Base-by-base conservation (phyloP, 345 rosid species). In the Rhodamnia rubescens region DNA sequence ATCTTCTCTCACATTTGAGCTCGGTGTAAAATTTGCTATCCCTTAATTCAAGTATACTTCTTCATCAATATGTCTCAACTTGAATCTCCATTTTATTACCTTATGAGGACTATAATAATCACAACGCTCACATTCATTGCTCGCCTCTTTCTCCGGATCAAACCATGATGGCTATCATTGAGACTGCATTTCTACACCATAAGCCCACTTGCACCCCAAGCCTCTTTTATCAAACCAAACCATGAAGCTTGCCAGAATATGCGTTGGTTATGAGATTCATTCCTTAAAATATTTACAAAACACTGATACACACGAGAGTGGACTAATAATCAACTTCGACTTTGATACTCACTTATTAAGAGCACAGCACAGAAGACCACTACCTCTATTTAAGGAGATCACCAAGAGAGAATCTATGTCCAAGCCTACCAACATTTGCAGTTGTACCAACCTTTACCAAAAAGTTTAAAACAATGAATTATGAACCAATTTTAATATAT, bases 291-390 rank as follows among this genome's bases (percentile, higher is more conserved):
- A 32, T 69, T 69, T 24, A 69, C 7, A 69, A 69, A 64, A 4
- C 21, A 16, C 6, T 16, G 1, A 32, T 69, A 18, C 29, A 69
- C 40, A 14, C 0, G 1, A 4, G 11, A 32, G 44, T 8, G 24
- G 12, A 69, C 12, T 11, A 32, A 5, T 69, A 32, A 69, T 69
- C 24, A 8, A 32, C 12, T 16, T 64, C 0, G 6, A 32, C 2
- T 69, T 14, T 61, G 20, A 32, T 69, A 69, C 1, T 3, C 47
- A 4, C 4, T 64, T 32, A 6, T 32, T 32, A 3, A 32, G 24
- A 9, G 24, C 1, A 0, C 0, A 69, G 0, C 16, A 18, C 16
- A 18, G 6, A 32, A 69, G 24, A 18, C 0, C 0, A 1, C 16
- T 69, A 69, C 5, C 3, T 8, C 10, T 32, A 32, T 0, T 18